These are phyloP conservation scores for Dioscorea zingiberensis DNA, from an alignment of 106 monocot genomes.

Conservation along the genomic window DNA sequence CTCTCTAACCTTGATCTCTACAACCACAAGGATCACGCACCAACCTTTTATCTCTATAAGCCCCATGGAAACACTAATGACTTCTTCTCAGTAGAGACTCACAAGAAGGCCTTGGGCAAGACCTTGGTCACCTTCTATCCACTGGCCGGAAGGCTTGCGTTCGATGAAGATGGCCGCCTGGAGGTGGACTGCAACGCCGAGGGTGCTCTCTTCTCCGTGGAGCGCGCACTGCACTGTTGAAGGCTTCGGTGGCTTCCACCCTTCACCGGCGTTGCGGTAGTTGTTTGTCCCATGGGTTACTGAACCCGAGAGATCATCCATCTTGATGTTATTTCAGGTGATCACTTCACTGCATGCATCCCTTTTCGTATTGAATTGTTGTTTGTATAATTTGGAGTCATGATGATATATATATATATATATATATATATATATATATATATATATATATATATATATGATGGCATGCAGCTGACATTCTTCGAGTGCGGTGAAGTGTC, in stretches of 20 bases:
- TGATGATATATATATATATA: too few relatives aligned
- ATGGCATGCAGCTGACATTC: background rate
- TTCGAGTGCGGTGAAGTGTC: constrained; percentile 27
- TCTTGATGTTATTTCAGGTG: background rate
- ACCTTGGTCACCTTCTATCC: constrained; percentile 46
- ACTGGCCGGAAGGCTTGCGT: constrained; percentile 33
- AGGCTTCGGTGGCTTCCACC: constrained; percentile 44
- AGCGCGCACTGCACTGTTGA: constrained; percentile 18
- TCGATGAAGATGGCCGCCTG: constrained; percentile 16
- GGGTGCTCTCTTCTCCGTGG: constrained; percentile 42
- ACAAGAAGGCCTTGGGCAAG: constrained; percentile 23
- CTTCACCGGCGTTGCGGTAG: constrained; percentile 24
- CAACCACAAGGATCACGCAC: too few relatives aligned
- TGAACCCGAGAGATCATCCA: background rate
- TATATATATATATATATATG: background rate
- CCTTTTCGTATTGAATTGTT: too few relatives aligned
- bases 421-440: too few relatives aligned
- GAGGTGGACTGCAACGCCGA: constrained; percentile 56
- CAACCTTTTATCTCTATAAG: constrained; percentile 16
- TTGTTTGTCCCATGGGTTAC: constrained; percentile 15
- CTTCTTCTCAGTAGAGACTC: background rate
- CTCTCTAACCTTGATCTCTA: constrained; percentile 18
- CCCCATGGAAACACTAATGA: background rate
- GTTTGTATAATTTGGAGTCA: too few relatives aligned
- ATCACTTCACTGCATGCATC: background rate